Conservation (phyloP, 2,329 filamentous ascomycete species). For the Clarireedia sp. region DNA sequence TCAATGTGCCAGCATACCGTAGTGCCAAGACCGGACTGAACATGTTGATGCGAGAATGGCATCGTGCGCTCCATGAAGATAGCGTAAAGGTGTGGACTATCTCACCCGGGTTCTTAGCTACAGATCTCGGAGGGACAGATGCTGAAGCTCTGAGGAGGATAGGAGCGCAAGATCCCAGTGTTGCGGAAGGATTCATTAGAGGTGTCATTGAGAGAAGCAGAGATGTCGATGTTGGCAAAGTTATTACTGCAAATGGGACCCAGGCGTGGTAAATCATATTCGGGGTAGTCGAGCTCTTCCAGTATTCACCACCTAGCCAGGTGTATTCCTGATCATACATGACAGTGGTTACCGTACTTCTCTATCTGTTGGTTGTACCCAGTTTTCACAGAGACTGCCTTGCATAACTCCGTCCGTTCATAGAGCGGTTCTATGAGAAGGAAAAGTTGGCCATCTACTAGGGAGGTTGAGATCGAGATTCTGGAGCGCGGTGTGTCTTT, state of each 20-base stretch:
- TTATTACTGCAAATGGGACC: constrained; percentile 21
- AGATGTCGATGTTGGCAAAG: constrained; percentile 35
- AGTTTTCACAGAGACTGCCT: too few relatives aligned
- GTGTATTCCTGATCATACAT: too few relatives aligned
- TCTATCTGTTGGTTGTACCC: too few relatives aligned
- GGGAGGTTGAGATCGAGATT: too few relatives aligned
- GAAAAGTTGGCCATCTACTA: too few relatives aligned
- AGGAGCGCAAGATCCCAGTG: constrained; percentile 28
- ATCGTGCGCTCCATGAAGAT: constrained; percentile 37
- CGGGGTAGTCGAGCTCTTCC: too few relatives aligned
- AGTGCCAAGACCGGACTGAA: constrained; percentile 38
- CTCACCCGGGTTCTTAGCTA: constrained; percentile 42
- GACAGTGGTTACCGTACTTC: too few relatives aligned
- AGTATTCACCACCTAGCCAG: too few relatives aligned
- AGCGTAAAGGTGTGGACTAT: constrained; percentile 43
- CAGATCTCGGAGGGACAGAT: constrained; percentile 29
- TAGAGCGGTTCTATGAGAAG: too few relatives aligned
- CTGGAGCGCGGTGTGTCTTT: too few relatives aligned
- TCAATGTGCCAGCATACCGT: constrained; percentile 32
- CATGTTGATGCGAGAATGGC: constrained; percentile 42
- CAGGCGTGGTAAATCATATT: neutral
- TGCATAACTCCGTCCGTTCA: too few relatives aligned
- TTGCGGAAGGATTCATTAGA: constrained; percentile 33
- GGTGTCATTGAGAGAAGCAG: constrained; percentile 35
- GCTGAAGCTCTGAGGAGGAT: constrained; percentile 14